Conservation (phyloP, 805 yeast species). For the Nakazawaea ambrosiae region DNA sequence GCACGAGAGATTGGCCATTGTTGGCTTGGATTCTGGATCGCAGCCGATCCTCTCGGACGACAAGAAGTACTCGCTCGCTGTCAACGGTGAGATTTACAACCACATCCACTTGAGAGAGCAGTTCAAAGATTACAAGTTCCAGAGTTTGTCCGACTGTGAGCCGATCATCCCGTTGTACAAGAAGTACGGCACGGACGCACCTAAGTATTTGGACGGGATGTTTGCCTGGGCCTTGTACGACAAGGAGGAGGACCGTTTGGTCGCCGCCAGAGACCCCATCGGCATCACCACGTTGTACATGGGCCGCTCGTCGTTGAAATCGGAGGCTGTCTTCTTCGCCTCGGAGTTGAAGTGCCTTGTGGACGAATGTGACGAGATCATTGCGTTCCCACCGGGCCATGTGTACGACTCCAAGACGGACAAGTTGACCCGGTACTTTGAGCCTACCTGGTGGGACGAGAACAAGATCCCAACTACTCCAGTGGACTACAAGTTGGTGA, state of each 20-base stretch:
- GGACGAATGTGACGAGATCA: slow-evolving; percentile 90
- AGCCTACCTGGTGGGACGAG: slow-evolving; percentile 94
- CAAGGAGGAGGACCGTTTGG: slow-evolving; percentile 71
- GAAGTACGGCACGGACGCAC: slow-evolving; percentile 85
- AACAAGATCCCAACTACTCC: slow-evolving; percentile 64
- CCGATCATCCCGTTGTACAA: slow-evolving; percentile 89
- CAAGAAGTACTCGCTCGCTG: slow-evolving; percentile 67
- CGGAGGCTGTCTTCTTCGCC: slow-evolving; percentile 82
- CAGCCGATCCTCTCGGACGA: slow-evolving; percentile 89
- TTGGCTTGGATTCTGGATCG: slow-evolving; percentile 96
- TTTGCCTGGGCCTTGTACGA: slow-evolving; percentile 93
- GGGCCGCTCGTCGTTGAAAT: slow-evolving; percentile 70
- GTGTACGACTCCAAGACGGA: slow-evolving; percentile 90
- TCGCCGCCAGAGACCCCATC: slow-evolving; percentile 98
- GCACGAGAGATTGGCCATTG: slow-evolving; percentile 97
- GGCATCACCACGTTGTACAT: slow-evolving; percentile 95
- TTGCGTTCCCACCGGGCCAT: slow-evolving; percentile 98
- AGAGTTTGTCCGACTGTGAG: slow-evolving; percentile 93
- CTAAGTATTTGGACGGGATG: slow-evolving; percentile 95
- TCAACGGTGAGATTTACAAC: slow-evolving; percentile 98
- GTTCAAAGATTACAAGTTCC: slow-evolving; percentile 65
- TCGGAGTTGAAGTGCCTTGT: slow-evolving; percentile 90
- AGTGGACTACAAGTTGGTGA: slow-evolving; percentile 63
- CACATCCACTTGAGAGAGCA: slow-evolving; percentile 83
- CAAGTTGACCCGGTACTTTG: slow-evolving; percentile 78